Evolutionary conservation across 208 protist species (phyloP).

Genomic region (Crithidia bombi): DNA sequence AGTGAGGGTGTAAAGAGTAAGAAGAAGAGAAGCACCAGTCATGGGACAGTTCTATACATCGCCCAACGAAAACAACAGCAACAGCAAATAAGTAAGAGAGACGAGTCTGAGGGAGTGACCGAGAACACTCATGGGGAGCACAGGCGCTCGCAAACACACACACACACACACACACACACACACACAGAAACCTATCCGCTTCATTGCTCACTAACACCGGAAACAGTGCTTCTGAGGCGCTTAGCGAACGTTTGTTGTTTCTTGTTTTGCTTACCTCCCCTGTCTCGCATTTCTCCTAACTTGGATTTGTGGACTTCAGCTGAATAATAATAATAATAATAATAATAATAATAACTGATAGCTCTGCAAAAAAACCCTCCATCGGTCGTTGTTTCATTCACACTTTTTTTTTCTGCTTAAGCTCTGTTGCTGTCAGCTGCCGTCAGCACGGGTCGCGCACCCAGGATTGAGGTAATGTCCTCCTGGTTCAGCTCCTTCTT

Average conservation of each 20-base stretch:
- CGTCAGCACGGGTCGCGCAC: conserved; percentile 48
- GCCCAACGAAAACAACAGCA: neutral
- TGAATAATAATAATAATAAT: conserved; percentile 1
- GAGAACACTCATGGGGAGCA: too few species aligned
- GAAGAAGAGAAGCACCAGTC: neutral
- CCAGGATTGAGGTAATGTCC: conserved; percentile 84
- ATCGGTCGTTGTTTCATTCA: neutral
- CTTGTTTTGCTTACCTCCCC: too few species aligned
- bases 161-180: neutral
- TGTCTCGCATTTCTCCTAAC: too few species aligned
- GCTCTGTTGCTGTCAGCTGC: conserved; percentile 8
- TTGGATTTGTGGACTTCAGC: neutral
- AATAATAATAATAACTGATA: too few species aligned
- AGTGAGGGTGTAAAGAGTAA: neutral
- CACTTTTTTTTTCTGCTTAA: conserved; percentile 10
- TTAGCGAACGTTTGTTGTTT: too few species aligned
- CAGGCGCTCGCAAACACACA: neutral
- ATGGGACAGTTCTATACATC: too few species aligned
- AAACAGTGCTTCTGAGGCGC: too few species aligned
- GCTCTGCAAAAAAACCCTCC: too few species aligned
- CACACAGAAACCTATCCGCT: too few species aligned
- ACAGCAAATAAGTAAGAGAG: neutral
- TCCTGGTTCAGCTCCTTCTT: conserved; percentile 87
- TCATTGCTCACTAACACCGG: too few species aligned
- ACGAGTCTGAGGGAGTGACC: neutral